phyloP scores from a whole-genome alignment of 1,284 basidiomycete genomes.

The Porogramme epimiltina region DNA sequence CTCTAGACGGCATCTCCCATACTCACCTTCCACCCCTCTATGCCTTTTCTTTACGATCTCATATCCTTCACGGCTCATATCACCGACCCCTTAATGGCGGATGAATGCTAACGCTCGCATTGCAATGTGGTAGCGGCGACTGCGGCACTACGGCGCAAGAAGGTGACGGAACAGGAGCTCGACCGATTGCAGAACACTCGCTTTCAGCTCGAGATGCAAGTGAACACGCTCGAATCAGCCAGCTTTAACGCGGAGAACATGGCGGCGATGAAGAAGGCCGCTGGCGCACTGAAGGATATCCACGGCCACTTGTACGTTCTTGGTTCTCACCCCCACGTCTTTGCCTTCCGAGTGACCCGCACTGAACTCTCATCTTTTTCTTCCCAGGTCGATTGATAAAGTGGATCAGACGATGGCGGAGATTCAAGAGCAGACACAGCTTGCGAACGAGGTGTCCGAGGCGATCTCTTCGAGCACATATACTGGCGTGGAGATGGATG shows the following conservation, averaged over 20 bases:
- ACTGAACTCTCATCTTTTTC: not conserved
- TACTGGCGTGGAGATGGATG: constrained; percentile 70
- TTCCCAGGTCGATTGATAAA: constrained; percentile 80
- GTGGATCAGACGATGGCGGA: constrained; percentile 92
- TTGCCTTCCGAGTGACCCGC: constrained; percentile 1
- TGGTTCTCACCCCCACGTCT: constrained; percentile 1
- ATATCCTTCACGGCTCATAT: no score
- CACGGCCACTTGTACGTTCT: constrained; percentile 85
- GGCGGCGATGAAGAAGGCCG: constrained; percentile 96
- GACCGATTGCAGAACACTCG: constrained; percentile 87
- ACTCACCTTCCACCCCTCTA: not conserved
- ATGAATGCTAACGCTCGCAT: no score
- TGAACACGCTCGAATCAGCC: constrained; percentile 96
- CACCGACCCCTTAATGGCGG: no score
- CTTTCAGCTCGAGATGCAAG: constrained; percentile 94
- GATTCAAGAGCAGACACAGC: constrained; percentile 91
- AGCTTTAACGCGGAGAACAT: constrained; percentile 99
- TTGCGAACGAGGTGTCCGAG: constrained; percentile 96
- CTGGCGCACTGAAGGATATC: constrained; percentile 89
- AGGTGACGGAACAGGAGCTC: constrained; percentile 87
- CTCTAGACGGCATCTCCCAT: not conserved
- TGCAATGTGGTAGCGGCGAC: constrained; percentile 71
- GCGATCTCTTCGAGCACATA: constrained; percentile 84
- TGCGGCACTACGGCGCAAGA: constrained; percentile 94
- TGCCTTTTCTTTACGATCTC: not conserved